Base-by-base conservation (phyloP, 176 grass and related monocot species). In the Calamus simplicifolius region DNA sequence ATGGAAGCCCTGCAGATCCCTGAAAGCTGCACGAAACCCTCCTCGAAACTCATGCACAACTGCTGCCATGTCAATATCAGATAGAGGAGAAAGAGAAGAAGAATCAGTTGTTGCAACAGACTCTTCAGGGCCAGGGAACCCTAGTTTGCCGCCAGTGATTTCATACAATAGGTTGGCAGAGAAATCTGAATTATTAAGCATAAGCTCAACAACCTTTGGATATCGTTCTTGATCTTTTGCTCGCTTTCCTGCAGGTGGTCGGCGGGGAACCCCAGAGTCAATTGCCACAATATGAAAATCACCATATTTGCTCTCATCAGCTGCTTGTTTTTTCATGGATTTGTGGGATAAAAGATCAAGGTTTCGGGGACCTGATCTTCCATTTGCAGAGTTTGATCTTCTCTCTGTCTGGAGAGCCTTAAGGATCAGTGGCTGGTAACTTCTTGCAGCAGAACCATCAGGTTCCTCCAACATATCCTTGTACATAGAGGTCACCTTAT, bases 1-100 rank as follows among this genome's bases (percentile, higher is more conserved):
- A 82, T 88, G 86, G 56, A 97, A 88, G 61, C 93, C 78, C 72
- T 91, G 81, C 27, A 97, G 27, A 58, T 97, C 83, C 73, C 87
- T 88, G 53, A 91, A 70, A 72, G 87, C 87, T 16, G 93, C 80
- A 60, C 93, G 86, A 73, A 97, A 97, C 75, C 83, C 85, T 19
- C 81, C 83, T 80, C 92, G 84, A 66, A 97, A 97, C 69, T 97
- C 93, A 19, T 97, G 75, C 70, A 97, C 66, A 25, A 28, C 67
- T 14, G 48, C 69, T 63, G 75, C 53, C 54, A 72, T 82, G 49
- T 88, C 73, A 70, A 67, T 72, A 60, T 82, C 75, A 80, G 69
- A 71, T 66, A 93, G 68, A 58, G 77, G 75, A 23, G 21, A 23
- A 23, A 1, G 21, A 58, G 54, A 77, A 67, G 58, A 78, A 43